phyloP scores from a whole-genome alignment of 345 rosid species.

The Orychophragmus violaceus region DNA sequence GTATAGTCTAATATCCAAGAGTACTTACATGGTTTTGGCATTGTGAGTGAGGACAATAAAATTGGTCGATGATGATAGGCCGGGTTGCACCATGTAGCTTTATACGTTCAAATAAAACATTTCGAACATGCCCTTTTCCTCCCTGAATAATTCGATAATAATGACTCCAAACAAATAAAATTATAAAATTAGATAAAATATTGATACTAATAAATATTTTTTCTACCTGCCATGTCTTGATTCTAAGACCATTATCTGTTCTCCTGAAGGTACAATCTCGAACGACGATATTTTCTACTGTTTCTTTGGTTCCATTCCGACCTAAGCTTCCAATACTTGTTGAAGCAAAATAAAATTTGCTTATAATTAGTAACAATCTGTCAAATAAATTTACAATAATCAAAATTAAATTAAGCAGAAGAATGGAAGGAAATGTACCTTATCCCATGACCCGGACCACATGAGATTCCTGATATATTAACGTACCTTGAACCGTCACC shows the following conservation, averaged over 20 bases:
- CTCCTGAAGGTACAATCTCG: slow-evolving; percentile 17
- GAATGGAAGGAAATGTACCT: slow-evolving; percentile 25
- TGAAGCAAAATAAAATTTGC: not conserved
- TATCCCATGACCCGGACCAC: slow-evolving; percentile 62
- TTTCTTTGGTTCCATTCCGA: slow-evolving; percentile 20
- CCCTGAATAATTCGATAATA: slow-evolving; percentile 28
- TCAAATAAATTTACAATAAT: not conserved
- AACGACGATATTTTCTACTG: slow-evolving; percentile 35
- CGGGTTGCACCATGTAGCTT: slow-evolving; percentile 1
- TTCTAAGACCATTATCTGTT: slow-evolving; percentile 45
- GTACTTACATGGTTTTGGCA: slow-evolving; percentile 38
- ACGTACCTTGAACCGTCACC: slow-evolving; percentile 36
- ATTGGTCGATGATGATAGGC: slow-evolving; percentile 56
- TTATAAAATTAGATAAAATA: not conserved
- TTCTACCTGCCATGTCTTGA: slow-evolving; percentile 52
- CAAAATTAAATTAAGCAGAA: not conserved
- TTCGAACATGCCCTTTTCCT: slow-evolving; percentile 41
- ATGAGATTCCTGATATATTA: slow-evolving; percentile 24
- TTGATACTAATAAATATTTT: not conserved
- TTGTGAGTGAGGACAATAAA: slow-evolving; percentile 38
- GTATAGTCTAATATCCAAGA: not conserved
- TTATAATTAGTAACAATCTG: not conserved
- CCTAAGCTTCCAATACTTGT: slow-evolving; percentile 52
- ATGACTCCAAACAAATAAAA: not conserved
- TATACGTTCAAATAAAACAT: slow-evolving; percentile 37